Percentiles rank a stretch among this genome's conserved stretches.
Evolutionary conservation across 306 rosid species (phyloP).

Genomic region (barrel medic (Medicago truncatula)): DNA sequence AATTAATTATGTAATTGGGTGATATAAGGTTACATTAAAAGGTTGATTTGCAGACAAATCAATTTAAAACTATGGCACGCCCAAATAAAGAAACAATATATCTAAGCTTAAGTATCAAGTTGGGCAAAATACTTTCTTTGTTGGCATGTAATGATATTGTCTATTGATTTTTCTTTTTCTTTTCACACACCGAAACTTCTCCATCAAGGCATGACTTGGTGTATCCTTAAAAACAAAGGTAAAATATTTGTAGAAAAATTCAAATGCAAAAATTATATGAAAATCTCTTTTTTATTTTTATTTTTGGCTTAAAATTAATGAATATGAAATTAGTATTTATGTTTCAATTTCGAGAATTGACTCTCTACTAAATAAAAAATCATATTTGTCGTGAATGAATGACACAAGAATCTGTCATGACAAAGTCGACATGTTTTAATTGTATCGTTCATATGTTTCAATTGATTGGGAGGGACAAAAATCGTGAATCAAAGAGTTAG

Average conservation of each 20-base stretch:
- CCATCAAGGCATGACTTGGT: not conserved
- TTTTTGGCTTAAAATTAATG: no score
- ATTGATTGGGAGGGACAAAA: no score
- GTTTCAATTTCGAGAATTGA: no score
- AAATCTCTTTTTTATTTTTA: no score
- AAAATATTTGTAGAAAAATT: not conserved
- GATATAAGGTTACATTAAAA: not conserved
- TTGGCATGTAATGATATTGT: slow-evolving; percentile 50
- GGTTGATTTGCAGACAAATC: slow-evolving; percentile 27
- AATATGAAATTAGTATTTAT: no score
- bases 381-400: no score
- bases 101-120: slow-evolving; percentile 40
- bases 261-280: not conserved
- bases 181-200: slow-evolving; percentile 30
- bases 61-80: slow-evolving; percentile 38
- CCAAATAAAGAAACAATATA: slow-evolving; percentile 43
- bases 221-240: slow-evolving; percentile 14
- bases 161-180: not conserved
- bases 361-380: no score
- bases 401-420: no score
- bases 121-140: slow-evolving; percentile 29
- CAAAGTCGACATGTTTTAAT: no score
- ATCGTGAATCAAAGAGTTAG: no score
- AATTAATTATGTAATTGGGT: not conserved
- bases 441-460: no score